Conservation (phyloP, 2,329 filamentous ascomycete genomes). For the Cordyceps pruinosa region DNA sequence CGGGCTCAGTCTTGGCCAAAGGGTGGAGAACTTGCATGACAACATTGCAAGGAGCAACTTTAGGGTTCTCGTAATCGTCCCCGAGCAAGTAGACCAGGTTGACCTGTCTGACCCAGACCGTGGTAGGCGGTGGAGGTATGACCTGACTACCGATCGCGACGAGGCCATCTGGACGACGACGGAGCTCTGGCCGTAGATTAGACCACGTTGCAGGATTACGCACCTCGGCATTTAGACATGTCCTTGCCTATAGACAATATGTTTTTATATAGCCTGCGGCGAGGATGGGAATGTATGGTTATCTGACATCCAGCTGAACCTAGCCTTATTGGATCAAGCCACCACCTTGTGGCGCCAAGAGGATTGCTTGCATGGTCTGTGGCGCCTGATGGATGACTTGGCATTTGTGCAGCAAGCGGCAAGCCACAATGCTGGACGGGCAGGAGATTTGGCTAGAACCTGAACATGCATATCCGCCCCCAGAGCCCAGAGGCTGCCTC, state of each 20-base stretch:
- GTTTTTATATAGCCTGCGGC: neutral
- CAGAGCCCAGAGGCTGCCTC: neutral
- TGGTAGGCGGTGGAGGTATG: constrained; percentile 61
- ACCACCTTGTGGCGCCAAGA: neutral
- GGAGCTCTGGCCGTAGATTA: constrained; percentile 59
- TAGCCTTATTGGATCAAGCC: neutral
- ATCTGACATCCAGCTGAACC: neutral
- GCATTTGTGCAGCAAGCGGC: neutral
- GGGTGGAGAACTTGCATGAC: constrained; percentile 66
- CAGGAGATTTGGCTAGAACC: neutral
- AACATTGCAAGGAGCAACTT: constrained; percentile 66
- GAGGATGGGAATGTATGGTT: neutral
- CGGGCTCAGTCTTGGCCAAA: constrained; percentile 47
- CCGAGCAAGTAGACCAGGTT: constrained; percentile 67
- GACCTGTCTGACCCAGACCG: constrained; percentile 63
- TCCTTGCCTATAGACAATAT: neutral
- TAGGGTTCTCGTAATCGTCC: constrained; percentile 73
- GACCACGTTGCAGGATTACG: neutral
- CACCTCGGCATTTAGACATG: neutral
- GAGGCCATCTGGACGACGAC: constrained; percentile 55
- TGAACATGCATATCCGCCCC: neutral
- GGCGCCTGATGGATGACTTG: neutral
- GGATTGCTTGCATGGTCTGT: neutral
- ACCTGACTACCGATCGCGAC: constrained; percentile 40
- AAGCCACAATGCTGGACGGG: neutral